phyloP scores from a whole-genome alignment of 257 asterid genomes.

The Linaria vulgaris region DNA sequence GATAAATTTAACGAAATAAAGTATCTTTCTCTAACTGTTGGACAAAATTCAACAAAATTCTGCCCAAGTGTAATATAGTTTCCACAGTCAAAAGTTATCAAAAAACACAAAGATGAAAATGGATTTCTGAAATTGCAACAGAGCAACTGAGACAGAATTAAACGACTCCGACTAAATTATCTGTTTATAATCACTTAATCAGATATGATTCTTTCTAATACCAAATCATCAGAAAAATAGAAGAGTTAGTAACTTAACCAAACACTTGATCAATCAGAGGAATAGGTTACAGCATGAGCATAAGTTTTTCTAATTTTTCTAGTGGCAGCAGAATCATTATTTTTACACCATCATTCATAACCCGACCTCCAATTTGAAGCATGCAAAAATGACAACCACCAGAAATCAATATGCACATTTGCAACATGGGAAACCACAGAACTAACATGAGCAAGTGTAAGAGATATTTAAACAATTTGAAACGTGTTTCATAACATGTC shows the following conservation, averaged over 20 bases:
- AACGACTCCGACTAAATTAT: background rate
- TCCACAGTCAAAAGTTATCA: background rate
- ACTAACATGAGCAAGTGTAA: no score
- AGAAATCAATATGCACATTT: background rate
- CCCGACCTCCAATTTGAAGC: conserved; percentile 1
- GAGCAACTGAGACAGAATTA: background rate
- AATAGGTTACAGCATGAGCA: background rate
- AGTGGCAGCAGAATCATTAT: conserved; percentile 1
- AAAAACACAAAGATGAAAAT: conserved; percentile 3
- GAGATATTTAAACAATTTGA: conserved; percentile 13
- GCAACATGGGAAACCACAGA: conserved; percentile 12
- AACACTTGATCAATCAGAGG: conserved; percentile 12
- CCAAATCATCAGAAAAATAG: conserved; percentile 3
- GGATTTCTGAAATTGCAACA: conserved; percentile 10
- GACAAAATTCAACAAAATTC: conserved; percentile 8
- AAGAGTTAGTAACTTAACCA: background rate
- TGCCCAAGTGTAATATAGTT: conserved; percentile 6
- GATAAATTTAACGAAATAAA: background rate
- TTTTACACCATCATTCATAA: conserved; percentile 1
- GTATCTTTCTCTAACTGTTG: background rate
- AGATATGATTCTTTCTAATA: conserved; percentile 1
- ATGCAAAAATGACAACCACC: background rate
- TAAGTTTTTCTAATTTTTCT: background rate
- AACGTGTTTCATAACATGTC: background rate
- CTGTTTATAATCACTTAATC: conserved; percentile 23